A percentile compares a stretch with the other conserved stretches of the same genome.
Evolutionary conservation across 2,329 filamentous ascomycete genomes (phyloP).

Genomic region (Amphichorda felina): DNA sequence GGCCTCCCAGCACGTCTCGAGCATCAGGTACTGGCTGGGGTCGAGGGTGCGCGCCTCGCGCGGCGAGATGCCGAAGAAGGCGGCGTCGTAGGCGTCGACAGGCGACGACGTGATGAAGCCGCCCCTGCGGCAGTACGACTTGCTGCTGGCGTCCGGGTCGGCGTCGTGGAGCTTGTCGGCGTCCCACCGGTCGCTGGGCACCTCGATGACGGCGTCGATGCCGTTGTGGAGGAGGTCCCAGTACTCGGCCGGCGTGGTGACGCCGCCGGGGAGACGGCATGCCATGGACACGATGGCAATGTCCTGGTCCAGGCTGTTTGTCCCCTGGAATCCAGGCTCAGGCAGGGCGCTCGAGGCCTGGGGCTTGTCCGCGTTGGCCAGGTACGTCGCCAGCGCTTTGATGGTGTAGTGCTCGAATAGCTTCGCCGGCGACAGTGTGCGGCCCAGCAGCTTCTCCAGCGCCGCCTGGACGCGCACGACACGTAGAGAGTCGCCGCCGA

Average conservation of each 20-base stretch:
- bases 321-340: too few species aligned
- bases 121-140: constrained; percentile 6
- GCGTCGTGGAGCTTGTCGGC: constrained; percentile 19
- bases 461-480: constrained; percentile 7
- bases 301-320: too few species aligned
- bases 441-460: constrained; percentile 5
- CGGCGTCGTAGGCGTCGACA: constrained; percentile 33
- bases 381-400: constrained; percentile 5
- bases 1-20: constrained; percentile 36
- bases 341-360: too few species aligned
- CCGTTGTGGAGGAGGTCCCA: constrained; percentile 23
- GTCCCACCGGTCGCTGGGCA: constrained; percentile 31
- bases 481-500: constrained; percentile 10
- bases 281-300: constrained; percentile 28
- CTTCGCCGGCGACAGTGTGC: constrained; percentile 3
- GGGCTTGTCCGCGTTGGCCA: background rate
- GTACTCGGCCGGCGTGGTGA: constrained; percentile 22
- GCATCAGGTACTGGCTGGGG: constrained; percentile 31
- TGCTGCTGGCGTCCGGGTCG: constrained; percentile 11
- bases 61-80: constrained; percentile 33
- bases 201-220: constrained; percentile 20
- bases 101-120: too few species aligned
- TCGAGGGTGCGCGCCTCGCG: constrained; percentile 34
- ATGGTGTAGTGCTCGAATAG: constrained; percentile 9
- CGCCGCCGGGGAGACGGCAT: constrained; percentile 25